phyloP scores from a whole-genome alignment of 805 yeast species.

The Kregervanrija delftensis region DNA sequence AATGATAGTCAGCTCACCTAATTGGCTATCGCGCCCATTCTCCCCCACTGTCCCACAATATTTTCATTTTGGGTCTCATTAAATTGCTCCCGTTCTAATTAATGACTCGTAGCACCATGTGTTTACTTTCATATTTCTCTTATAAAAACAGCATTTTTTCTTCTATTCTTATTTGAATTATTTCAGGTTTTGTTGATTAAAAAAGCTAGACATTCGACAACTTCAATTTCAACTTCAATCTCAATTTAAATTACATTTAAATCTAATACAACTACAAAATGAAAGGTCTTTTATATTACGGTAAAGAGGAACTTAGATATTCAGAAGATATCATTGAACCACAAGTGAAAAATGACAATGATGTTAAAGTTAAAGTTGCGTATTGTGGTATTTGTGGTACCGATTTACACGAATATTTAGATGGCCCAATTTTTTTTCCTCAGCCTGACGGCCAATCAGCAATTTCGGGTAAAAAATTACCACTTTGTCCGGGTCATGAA shows the following conservation, averaged over 20 bases:
- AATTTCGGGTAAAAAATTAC: slow-evolving; percentile 32
- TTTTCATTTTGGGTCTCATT: no score
- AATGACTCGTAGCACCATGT: no score
- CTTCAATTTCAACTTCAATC: not conserved
- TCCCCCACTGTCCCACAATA: no score
- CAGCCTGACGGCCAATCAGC: slow-evolving; percentile 24
- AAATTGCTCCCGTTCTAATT: no score
- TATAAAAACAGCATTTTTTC: no score
- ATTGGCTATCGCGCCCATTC: no score
- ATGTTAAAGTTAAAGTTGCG: slow-evolving; percentile 27
- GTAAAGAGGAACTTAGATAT: slow-evolving; percentile 37
- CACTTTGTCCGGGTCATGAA: slow-evolving; percentile 32
- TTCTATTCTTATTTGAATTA: no score
- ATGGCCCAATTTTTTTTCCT: slow-evolving; percentile 54
- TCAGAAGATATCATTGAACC: slow-evolving; percentile 27
- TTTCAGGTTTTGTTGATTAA: not conserved
- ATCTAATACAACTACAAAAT: slow-evolving; percentile 16
- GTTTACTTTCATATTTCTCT: no score
- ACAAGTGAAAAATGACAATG: slow-evolving; percentile 18
- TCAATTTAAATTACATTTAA: not conserved
- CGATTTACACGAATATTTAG: slow-evolving; percentile 50
- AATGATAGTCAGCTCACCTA: no score
- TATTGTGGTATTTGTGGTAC: slow-evolving; percentile 63
- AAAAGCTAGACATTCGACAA: not conserved
- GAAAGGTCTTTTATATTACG: slow-evolving; percentile 45